Evolutionary conservation across 2,329 filamentous ascomycete species (phyloP), one percentile per base, ranked within the genome.

Genomic region (Alternaria burnsii): DNA sequence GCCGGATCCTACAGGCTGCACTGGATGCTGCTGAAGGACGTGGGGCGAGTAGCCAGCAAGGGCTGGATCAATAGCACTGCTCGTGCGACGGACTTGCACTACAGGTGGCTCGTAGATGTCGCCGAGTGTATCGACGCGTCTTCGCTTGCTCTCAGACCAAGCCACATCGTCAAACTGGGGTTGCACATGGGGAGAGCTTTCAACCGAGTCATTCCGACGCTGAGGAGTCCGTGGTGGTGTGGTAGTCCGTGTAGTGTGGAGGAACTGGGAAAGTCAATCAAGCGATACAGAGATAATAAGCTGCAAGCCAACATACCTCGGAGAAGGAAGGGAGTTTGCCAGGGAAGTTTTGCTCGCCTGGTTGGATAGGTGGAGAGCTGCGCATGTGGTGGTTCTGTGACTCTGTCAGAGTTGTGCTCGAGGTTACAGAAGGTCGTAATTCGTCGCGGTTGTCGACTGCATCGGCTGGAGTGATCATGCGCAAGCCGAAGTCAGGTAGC

Each of bases 191-290:
- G 74, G 75, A 16, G 75, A 77, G 55, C 66, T 71, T n/a, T 71
- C 69, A 16, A 61, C 62, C 16, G 72, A 75, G 11, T 55, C 67
- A 50, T 72, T 66, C 20, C 66, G 69, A 34, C 71, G 69, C 16
- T 71, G 69, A 10, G 75, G 75, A 41, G 75, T 77, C n/a, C 65
- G 66, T 20, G 75, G 75, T 16, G 75, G 75, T 28, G 75, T 76
- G 7, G 70, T 70, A 52, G 73, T 73, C n/a, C 66, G 68, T 36
- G 71, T 69, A 30, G 67, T 69, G 34, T 72, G 60, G 10, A 75
- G 58, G 24, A 76, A 68, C 74, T 76, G 38, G 11, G 1, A 1
- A 4, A 18, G 56, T 73, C 20, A 73, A 65, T 55, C 28, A 30
- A n/a, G 22, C 22, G 26, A 22, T 18, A 18, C 20, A 26, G 20